A percentile compares a stretch with the other conserved stretches of the same genome.
These are phyloP conservation scores for Medicago truncatula DNA, from an alignment of 306 rosid species.

Conservation along the genomic window DNA sequence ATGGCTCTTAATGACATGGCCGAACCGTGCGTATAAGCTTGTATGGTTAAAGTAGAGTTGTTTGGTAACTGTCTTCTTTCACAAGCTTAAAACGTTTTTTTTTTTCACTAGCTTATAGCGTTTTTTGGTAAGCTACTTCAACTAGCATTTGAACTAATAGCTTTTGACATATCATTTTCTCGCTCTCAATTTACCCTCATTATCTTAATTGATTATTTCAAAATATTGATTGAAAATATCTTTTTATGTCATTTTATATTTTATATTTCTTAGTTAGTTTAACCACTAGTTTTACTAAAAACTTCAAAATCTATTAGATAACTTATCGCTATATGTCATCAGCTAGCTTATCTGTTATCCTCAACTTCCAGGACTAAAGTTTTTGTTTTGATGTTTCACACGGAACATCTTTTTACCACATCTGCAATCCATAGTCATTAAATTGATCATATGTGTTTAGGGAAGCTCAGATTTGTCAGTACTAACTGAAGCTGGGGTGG, in stretches of 20 bases:
- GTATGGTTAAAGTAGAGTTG: background rate
- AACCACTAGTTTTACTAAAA: background rate
- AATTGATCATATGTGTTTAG: constrained; percentile 35
- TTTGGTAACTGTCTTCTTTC: background rate
- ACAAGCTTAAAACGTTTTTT: background rate
- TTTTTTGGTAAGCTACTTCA: no score
- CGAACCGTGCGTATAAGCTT: background rate
- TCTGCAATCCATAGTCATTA: no score
- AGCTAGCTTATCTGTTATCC: no score
- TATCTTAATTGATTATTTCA: no score
- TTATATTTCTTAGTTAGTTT: no score
- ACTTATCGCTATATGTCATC: no score
- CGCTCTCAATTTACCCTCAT: no score
- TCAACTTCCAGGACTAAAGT: background rate
- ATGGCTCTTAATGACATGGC: no score
- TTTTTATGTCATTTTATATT: no score
- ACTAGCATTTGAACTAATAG: background rate
- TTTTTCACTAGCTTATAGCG: no score
- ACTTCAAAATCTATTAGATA: background rate
- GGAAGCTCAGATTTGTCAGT: constrained; percentile 53
- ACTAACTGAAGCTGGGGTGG: constrained; percentile 63
- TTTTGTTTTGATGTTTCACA: background rate
- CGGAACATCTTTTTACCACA: no score
- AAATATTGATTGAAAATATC: no score
- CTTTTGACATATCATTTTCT: background rate